Base-by-base conservation (phyloP, 108 stramenopile species). In the Pseudonitzschia multistriata region DNA sequence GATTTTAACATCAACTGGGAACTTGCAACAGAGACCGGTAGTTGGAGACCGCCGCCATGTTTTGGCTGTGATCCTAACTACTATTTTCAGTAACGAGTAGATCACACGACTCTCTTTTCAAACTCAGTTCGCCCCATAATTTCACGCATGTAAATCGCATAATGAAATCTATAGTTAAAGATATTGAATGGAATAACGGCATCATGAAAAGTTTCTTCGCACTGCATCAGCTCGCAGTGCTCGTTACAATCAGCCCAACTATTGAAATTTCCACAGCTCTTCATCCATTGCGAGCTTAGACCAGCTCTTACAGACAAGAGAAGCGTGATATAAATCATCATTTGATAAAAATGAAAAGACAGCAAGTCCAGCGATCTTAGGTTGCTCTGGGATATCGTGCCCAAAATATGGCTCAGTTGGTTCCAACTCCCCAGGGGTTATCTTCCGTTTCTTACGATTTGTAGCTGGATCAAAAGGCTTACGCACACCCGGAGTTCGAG, bases 251-350 rank as follows among this genome's bases (percentile, higher is more conserved):
- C 8, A 3, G 1, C 42, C 42, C 50, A 24, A 24, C 24, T 33
- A 33, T n/a, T 76, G 39, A 56, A 81, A 74, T 49, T 81, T 73
- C 81, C 81, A 77, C 39, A 81, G 54, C 65, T 81, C 81, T 35
- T 68, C 81, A 48, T 81, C 81, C 50, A 73, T 59, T 6, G 81
- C 75, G 24, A 95, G 67, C 6, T 77, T 54, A 33, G 28, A n/a
- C 90, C 93, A 96, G 7, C 52, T 29, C 66, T 90, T 89, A 54
- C 81, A 84, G 15, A 97, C 94, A 42, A 97, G 69, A 10, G 83
- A 80, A 25, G 93, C 89, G 72, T 93, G 91, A 86, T 92, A 93
- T 19, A 94, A 57, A 63, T 95, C 94, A 36, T 85, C 86, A 66
- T 87, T 87, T 1, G 83, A 69, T 27, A 94, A 73, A 67, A 77